A percentile compares a stretch with the other conserved stretches of the same genome.
Evolutionary conservation across 2,329 filamentous ascomycete species (phyloP).

Genomic region (Fusarium sambucinum): DNA sequence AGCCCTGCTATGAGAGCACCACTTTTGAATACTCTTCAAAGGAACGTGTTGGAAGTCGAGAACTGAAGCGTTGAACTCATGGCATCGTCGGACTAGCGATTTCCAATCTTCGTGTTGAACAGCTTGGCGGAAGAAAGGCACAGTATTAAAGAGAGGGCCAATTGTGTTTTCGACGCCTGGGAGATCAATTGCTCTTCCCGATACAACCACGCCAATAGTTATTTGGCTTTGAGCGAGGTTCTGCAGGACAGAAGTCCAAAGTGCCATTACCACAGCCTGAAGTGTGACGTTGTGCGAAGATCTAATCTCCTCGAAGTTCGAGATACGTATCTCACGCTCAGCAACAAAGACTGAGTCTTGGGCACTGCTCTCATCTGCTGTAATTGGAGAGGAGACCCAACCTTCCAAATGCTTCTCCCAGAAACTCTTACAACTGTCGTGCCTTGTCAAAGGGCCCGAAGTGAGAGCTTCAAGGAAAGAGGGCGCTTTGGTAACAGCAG

Average conservation of each 20-base stretch:
- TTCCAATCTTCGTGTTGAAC: conserved; percentile 65
- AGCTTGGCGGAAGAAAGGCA: conserved; percentile 74
- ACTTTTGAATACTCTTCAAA: conserved; percentile 83
- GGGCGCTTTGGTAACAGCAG: conserved; percentile 55
- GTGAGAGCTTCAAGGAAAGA: conserved; percentile 75
- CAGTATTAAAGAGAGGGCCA: conserved; percentile 90
- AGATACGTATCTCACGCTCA: conserved; percentile 52
- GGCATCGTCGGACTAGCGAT: conserved; percentile 71
- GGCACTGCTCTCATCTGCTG: conserved; percentile 9
- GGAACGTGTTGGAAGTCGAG: conserved; percentile 80
- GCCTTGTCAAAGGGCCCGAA: conserved; percentile 73
- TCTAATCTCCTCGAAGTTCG: conserved; percentile 64
- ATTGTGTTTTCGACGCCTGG: conserved; percentile 74
- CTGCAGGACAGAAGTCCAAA: conserved; percentile 75
- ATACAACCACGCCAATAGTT: conserved; percentile 80
- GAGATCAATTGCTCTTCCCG: conserved; percentile 79
- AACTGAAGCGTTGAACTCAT: conserved; percentile 75
- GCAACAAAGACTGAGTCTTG: conserved; percentile 14
- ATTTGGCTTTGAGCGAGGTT: conserved; percentile 60
- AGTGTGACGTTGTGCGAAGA: conserved; percentile 76
- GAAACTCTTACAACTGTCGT: conserved; percentile 64
- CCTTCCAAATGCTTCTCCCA: conserved; percentile 72
- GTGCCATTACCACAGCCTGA: conserved; percentile 82
- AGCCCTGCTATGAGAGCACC: conserved; percentile 70
- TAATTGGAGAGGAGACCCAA: conserved; percentile 41